A percentile compares a stretch with the other conserved stretches of the same genome.
Conservation (phyloP, 2,329 filamentous ascomycete species). For the Pseudocercospora macadamiae region DNA sequence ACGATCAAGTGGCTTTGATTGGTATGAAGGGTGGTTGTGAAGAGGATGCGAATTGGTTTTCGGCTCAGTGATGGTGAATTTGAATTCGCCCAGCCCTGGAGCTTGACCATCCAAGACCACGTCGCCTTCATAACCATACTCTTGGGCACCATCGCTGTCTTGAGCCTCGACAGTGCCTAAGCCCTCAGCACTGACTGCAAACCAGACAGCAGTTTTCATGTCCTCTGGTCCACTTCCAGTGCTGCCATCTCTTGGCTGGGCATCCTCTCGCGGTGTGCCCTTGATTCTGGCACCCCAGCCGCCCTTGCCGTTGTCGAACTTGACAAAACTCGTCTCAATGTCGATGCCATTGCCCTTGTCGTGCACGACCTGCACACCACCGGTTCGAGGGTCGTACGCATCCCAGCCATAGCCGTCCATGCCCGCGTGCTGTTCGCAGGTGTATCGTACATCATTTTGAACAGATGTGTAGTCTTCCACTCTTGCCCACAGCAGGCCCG, state of each 20-base stretch:
- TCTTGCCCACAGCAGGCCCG: slow-evolving; percentile 85
- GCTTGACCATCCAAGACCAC: slow-evolving; percentile 74
- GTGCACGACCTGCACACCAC: slow-evolving; percentile 87
- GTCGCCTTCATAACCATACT: slow-evolving; percentile 61
- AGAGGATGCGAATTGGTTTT: slow-evolving; percentile 62
- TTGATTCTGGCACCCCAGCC: slow-evolving; percentile 91
- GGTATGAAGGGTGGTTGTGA: slow-evolving; percentile 64
- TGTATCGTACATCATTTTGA: slow-evolving; percentile 82
- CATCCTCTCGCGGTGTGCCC: slow-evolving; percentile 74
- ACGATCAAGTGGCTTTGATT: slow-evolving; percentile 71
- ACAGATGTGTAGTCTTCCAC: slow-evolving; percentile 77
- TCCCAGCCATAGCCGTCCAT: slow-evolving; percentile 98
- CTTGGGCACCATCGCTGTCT: slow-evolving; percentile 57
- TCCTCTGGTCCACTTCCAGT: slow-evolving; percentile 41
- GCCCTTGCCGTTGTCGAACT: slow-evolving; percentile 74
- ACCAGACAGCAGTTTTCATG: slow-evolving; percentile 76
- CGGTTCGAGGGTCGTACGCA: slow-evolving; percentile 86
- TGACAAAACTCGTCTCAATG: slow-evolving; percentile 90
- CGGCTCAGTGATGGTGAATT: slow-evolving; percentile 74
- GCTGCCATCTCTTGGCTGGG: slow-evolving; percentile 43
- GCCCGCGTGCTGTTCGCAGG: slow-evolving; percentile 91
- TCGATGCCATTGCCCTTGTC: slow-evolving; percentile 87
- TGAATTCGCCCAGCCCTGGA: slow-evolving; percentile 75
- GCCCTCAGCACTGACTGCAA: slow-evolving; percentile 82
- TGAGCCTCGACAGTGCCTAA: slow-evolving; percentile 66